phyloP scores from a whole-genome alignment of 331 rosid genomes.

The Malus hybrid region DNA sequence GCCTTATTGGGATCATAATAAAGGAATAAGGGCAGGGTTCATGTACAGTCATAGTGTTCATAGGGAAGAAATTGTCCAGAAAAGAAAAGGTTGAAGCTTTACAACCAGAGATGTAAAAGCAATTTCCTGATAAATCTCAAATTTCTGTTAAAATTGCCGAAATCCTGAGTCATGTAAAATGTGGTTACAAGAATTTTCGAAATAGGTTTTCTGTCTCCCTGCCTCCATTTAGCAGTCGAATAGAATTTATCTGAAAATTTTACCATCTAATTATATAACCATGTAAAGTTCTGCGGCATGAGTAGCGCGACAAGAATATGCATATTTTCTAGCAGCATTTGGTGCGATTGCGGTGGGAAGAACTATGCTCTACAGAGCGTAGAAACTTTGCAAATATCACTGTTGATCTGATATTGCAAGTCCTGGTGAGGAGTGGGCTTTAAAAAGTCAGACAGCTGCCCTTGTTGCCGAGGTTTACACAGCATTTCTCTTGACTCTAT shows the following conservation, averaged over 20 bases:
- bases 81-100: background rate
- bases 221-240: background rate
- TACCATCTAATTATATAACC: background rate
- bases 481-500: conserved; percentile 1
- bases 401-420: conserved; percentile 70
- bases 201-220: background rate
- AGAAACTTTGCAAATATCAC: conserved; percentile 65
- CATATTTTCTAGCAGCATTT: conserved; percentile 55
- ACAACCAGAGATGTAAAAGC: background rate
- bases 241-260: background rate
- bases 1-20: background rate
- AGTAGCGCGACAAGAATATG: background rate
- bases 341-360: conserved; percentile 94
- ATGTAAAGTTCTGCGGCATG: background rate
- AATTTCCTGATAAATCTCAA: too few species aligned
- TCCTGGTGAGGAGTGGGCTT: conserved; percentile 87
- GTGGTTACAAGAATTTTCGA: background rate
- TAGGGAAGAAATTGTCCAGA: background rate
- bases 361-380: conserved; percentile 54
- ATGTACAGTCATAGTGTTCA: background rate
- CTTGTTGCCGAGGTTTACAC: conserved; percentile 87
- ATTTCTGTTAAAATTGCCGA: background rate
- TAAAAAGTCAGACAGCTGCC: conserved; percentile 96
- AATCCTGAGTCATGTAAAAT: background rate
- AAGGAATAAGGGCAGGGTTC: background rate